phyloP scores from a whole-genome alignment of 2,329 filamentous ascomycete genomes.

The Ramularia collo-cygni region DNA sequence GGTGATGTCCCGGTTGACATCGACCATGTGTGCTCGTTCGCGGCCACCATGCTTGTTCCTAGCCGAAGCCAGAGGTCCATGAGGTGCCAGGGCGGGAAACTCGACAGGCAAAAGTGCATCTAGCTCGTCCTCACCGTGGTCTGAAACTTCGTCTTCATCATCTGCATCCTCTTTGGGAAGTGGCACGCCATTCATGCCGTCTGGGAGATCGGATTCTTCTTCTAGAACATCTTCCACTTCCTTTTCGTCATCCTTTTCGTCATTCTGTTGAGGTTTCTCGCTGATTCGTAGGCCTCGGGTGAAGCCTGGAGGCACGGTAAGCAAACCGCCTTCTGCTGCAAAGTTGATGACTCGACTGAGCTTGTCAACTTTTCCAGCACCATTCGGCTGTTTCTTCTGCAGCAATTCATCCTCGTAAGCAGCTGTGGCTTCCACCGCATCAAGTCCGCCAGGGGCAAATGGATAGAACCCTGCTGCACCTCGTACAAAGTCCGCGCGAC shows the following conservation, averaged over 20 bases:
- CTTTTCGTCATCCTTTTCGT: constrained; percentile 41
- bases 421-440: constrained; percentile 77
- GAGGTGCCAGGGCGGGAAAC: constrained; percentile 84
- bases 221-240: constrained; percentile 62
- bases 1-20: constrained; percentile 85
- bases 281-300: constrained; percentile 68
- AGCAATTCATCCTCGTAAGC: constrained; percentile 72
- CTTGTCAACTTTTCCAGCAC: constrained; percentile 38
- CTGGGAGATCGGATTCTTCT: constrained; percentile 42
- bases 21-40: constrained; percentile 98
- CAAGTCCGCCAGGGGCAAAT: constrained; percentile 84
- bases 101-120: constrained; percentile 85
- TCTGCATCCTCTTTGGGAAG: constrained; percentile 36
- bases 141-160: constrained; percentile 31
- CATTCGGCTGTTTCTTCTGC: constrained; percentile 37
- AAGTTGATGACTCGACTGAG: constrained; percentile 85
- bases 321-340: constrained; percentile 65
- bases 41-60: constrained; percentile 66
- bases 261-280: constrained; percentile 49
- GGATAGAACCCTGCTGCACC: constrained; percentile 92
- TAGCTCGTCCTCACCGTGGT: constrained; percentile 55
- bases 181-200: constrained; percentile 28
- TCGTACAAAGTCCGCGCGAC: constrained; percentile 81
- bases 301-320: constrained; percentile 79
- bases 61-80: constrained; percentile 65